These are phyloP conservation scores for Epichloe brachyelytri DNA, from an alignment of 2,329 filamentous ascomycete genomes.

Conservation along the genomic window DNA sequence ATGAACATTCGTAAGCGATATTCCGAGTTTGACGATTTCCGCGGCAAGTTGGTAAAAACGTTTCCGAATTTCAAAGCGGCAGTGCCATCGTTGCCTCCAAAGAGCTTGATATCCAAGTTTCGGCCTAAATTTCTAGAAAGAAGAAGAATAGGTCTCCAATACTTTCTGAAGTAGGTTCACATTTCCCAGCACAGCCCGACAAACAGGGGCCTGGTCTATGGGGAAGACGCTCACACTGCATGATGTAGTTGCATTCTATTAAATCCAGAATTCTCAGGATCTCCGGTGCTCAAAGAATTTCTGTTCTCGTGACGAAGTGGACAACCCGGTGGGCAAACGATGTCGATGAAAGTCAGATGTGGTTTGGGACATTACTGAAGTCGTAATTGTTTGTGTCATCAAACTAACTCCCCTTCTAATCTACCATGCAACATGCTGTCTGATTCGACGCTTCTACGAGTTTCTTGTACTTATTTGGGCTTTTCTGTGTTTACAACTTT, in stretches of 20 bases:
- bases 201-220: not conserved
- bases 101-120: constrained; percentile 82
- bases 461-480: not conserved
- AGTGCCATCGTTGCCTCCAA: constrained; percentile 83
- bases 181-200: not conserved
- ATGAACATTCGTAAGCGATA: constrained; percentile 63
- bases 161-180: constrained; percentile 74
- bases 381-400: not conserved
- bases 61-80: constrained; percentile 77
- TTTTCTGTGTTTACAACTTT: not conserved
- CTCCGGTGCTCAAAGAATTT: constrained; percentile 13
- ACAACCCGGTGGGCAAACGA: not conserved
- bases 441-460: not conserved
- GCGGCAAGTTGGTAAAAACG: constrained; percentile 57
- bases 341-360: not conserved
- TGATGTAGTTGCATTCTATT: constrained; percentile 10
- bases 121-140: constrained; percentile 75
- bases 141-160: constrained; percentile 68
- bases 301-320: constrained; percentile 8
- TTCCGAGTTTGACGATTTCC: constrained; percentile 83
- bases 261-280: constrained; percentile 12
- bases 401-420: not conserved
- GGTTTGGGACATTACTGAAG: not conserved
- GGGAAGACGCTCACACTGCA: constrained; percentile 7
- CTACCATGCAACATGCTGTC: not conserved